Conservation (phyloP, 495 filamentous ascomycete genomes). For the Penicillium atrosanguineum region DNA sequence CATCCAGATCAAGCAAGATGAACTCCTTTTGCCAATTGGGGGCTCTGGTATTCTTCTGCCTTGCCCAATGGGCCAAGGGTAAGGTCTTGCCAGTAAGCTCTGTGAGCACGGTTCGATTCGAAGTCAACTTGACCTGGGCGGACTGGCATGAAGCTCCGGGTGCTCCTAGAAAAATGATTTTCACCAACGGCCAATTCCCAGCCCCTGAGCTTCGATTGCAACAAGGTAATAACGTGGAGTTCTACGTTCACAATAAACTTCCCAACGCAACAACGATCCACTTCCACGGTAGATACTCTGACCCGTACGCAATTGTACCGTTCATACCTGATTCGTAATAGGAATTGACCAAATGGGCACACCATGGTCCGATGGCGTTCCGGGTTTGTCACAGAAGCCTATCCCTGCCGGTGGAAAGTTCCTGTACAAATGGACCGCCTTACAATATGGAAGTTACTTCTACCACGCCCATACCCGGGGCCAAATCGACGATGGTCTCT, state of each 20-base stretch:
- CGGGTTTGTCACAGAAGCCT: slow-evolving; percentile 34
- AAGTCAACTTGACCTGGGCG: background rate
- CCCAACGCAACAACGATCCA: background rate
- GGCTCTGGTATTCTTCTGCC: background rate
- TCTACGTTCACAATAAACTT: slow-evolving; percentile 22
- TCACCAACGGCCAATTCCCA: slow-evolving; percentile 56
- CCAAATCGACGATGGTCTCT: slow-evolving; percentile 43
- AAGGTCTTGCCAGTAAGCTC: background rate
- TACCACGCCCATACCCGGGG: slow-evolving; percentile 36
- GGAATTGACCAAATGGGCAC: slow-evolving; percentile 9
- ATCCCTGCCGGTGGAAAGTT: slow-evolving; percentile 37
- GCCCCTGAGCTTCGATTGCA: slow-evolving; percentile 52
- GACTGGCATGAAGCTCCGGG: background rate
- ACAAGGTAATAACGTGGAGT: slow-evolving; percentile 55
- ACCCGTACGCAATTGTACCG: background rate
- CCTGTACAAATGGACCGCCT: slow-evolving; percentile 39
- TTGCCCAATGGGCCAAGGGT: background rate
- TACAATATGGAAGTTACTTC: slow-evolving; percentile 47
- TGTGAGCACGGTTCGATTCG: background rate
- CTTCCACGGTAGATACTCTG: background rate
- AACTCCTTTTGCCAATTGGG: background rate
- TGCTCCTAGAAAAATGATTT: slow-evolving; percentile 1
- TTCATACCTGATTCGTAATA: background rate
- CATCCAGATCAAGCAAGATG: background rate
- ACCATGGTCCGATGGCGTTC: slow-evolving; percentile 42